A percentile compares a stretch with the other conserved stretches of the same genome.
Conservation (phyloP, 768 basidiomycete species). For the Leccinum subgranulosum region DNA sequence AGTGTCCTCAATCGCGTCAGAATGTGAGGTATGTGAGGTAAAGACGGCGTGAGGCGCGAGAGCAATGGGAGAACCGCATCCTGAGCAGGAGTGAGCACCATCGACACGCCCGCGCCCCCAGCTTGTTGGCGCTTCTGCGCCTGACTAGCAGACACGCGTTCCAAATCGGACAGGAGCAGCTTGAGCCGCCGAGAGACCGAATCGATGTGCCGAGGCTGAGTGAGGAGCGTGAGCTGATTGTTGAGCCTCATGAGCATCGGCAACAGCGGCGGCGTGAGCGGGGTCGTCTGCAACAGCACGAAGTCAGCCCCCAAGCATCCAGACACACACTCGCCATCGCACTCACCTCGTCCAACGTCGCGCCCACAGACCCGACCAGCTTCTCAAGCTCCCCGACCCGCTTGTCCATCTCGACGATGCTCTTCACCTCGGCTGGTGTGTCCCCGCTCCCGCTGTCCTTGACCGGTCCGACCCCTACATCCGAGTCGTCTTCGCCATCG, state of each 20-base stretch:
- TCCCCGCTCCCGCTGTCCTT: constrained; percentile 5
- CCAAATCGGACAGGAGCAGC: constrained; percentile 87
- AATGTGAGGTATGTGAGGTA: constrained; percentile 87
- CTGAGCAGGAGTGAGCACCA: constrained; percentile 33
- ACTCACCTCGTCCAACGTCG: constrained; percentile 76
- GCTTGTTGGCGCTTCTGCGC: constrained; percentile 23
- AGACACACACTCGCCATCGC: background rate
- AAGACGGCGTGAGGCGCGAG: constrained; percentile 63
- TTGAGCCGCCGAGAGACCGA: constrained; percentile 93
- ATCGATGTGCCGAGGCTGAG: constrained; percentile 95
- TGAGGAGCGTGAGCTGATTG: constrained; percentile 80
- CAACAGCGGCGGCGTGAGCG: constrained; percentile 77
- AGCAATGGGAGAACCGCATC: constrained; percentile 70
- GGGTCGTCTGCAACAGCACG: constrained; percentile 48
- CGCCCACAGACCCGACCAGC: constrained; percentile 76
- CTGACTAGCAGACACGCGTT: constrained; percentile 59
- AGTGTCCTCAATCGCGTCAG: constrained; percentile 85
- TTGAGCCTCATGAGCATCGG: constrained; percentile 80
- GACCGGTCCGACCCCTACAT: background rate
- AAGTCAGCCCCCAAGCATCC: constrained; percentile 1
- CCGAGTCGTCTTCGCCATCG: background rate
- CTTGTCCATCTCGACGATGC: constrained; percentile 72
- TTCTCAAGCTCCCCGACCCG: constrained; percentile 83
- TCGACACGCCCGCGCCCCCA: constrained; percentile 9
- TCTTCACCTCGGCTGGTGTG: constrained; percentile 40